phyloP scores from a whole-genome alignment of 768 basidiomycete species.

The Amanita exitialis region DNA sequence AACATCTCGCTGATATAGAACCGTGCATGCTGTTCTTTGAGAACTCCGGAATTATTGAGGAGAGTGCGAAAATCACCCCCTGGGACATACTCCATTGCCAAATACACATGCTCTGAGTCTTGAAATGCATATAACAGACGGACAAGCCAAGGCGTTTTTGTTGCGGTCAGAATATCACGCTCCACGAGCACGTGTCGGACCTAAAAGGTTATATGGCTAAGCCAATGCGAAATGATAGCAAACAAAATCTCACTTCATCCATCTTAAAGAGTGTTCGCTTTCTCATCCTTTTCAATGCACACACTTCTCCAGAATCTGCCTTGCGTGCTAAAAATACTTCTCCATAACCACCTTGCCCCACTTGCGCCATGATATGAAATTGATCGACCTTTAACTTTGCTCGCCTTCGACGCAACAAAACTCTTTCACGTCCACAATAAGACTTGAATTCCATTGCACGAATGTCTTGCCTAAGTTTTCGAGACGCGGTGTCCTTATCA shows the following conservation, averaged over 20 bases:
- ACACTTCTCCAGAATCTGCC: conserved; percentile 92
- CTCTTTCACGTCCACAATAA: conserved; percentile 90
- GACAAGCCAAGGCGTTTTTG: conserved; percentile 97
- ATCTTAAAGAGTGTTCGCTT: conserved; percentile 94
- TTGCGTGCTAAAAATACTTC: conserved; percentile 95
- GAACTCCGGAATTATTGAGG: conserved; percentile 93
- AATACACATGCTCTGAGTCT: conserved; percentile 82
- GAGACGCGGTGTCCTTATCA: conserved; percentile 68
- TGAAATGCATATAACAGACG: conserved; percentile 94
- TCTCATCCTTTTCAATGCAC: conserved; percentile 95
- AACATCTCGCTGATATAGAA: conserved; percentile 99
- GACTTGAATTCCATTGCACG: conserved; percentile 80
- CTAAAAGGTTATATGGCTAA: conserved; percentile 25
- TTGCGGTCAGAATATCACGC: conserved; percentile 94
- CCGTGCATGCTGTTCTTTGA: conserved; percentile 93
- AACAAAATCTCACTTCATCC: conserved; percentile 65
- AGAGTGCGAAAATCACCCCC: conserved; percentile 98
- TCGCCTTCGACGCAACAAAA: conserved; percentile 82
- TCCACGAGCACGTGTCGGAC: conserved; percentile 97
- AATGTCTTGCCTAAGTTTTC: conserved; percentile 46
- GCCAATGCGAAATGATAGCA: not conserved
- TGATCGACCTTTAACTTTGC: conserved; percentile 90
- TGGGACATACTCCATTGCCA: conserved; percentile 99
- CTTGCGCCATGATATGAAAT: conserved; percentile 97
- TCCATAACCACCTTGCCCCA: conserved; percentile 98